Conservation (phyloP, 1,139 yeast genomes). For the Zygosaccharomyces sapae region DNA sequence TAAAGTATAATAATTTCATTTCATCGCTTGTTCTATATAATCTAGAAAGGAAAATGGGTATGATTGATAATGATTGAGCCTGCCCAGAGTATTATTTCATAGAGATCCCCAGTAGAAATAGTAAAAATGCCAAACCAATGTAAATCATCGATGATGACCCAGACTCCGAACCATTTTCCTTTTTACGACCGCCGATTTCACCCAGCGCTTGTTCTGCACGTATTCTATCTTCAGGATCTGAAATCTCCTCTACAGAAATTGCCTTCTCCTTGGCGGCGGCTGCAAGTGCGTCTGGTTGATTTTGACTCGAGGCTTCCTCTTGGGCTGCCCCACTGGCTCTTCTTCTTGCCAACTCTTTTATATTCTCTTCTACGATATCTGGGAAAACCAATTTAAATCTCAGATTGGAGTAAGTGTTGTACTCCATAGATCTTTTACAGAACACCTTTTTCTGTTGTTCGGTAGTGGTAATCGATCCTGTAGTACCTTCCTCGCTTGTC, state of each 20-base stretch:
- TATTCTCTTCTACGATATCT: slow-evolving; percentile 54
- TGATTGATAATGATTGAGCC: not conserved
- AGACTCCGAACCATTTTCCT: slow-evolving; percentile 12
- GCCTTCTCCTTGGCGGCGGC: slow-evolving; percentile 35
- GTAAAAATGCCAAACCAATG: slow-evolving; percentile 34
- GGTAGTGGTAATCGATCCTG: slow-evolving; percentile 58
- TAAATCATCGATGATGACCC: slow-evolving; percentile 30
- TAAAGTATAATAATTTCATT: not conserved
- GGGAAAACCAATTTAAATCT: slow-evolving; percentile 65
- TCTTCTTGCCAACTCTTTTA: slow-evolving; percentile 27
- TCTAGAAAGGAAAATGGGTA: slow-evolving; percentile 1
- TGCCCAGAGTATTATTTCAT: slow-evolving; percentile 21
- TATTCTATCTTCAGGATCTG: slow-evolving; percentile 48
- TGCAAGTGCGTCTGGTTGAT: slow-evolving; percentile 20
- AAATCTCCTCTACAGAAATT: slow-evolving; percentile 36
- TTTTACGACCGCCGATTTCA: slow-evolving; percentile 10
- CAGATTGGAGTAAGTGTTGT: slow-evolving; percentile 51
- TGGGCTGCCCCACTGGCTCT: slow-evolving; percentile 13
- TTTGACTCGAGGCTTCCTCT: slow-evolving; percentile 13
- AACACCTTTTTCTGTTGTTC: slow-evolving; percentile 42
- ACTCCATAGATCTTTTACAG: slow-evolving; percentile 55
- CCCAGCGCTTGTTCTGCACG: slow-evolving; percentile 35
- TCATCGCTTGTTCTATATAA: slow-evolving; percentile 6
- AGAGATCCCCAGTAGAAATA: slow-evolving; percentile 32
- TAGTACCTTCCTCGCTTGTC: slow-evolving; percentile 57